A percentile compares a stretch with the other conserved stretches of the same genome.
phyloP scores from a whole-genome alignment of 2,329 filamentous ascomycete genomes.

The Dryadomyces quercivorus region DNA sequence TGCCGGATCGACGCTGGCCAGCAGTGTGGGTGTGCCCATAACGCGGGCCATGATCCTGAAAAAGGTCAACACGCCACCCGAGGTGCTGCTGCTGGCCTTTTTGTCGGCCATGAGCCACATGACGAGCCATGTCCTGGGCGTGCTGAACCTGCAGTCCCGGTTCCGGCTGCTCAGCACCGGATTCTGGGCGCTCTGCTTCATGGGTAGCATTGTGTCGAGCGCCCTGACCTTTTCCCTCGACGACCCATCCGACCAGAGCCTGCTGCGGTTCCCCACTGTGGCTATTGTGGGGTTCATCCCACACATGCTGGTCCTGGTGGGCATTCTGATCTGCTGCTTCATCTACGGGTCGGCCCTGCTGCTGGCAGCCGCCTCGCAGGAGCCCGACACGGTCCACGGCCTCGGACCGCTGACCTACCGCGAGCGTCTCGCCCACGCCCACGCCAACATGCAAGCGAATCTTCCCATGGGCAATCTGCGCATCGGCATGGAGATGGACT shows the following conservation, averaged over 20 bases:
- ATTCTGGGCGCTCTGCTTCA: slow-evolving; percentile 84
- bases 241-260: slow-evolving; percentile 47
- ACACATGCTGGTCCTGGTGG: slow-evolving; percentile 73
- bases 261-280: slow-evolving; percentile 83
- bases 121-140: slow-evolving; percentile 69
- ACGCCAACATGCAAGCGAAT: slow-evolving; percentile 85
- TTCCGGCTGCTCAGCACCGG: slow-evolving; percentile 79
- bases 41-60: slow-evolving; percentile 59
- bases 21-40: slow-evolving; percentile 32
- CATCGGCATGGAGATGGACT: slow-evolving; percentile 81
- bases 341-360: slow-evolving; percentile 71
- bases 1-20: not conserved
- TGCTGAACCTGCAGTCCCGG: slow-evolving; percentile 66
- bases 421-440: slow-evolving; percentile 57
- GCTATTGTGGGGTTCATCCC: slow-evolving; percentile 93
- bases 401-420: slow-evolving; percentile 25
- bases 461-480: slow-evolving; percentile 71
- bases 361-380: slow-evolving; percentile 50
- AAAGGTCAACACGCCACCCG: slow-evolving; percentile 76
- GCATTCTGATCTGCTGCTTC: slow-evolving; percentile 60
- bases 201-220: slow-evolving; percentile 73
- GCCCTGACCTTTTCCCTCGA: slow-evolving; percentile 50
- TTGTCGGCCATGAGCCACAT: slow-evolving; percentile 85
- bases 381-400: slow-evolving; percentile 8
- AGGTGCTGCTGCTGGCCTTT: slow-evolving; percentile 75